Conservation (phyloP, 257 asterid genomes). For the Mentha longifolia region DNA sequence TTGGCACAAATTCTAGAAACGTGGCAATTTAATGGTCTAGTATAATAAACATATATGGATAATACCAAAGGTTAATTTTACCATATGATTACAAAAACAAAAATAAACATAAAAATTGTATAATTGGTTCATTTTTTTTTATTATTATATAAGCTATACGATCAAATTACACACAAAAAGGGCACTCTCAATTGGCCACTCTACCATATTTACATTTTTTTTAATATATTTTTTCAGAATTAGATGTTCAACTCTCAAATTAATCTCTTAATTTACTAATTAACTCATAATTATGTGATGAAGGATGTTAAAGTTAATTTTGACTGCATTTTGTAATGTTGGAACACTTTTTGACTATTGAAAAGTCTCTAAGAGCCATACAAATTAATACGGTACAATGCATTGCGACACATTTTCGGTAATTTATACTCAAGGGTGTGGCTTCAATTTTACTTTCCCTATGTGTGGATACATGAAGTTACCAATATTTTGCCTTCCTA, state of each 20-base stretch:
- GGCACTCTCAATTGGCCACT: not conserved
- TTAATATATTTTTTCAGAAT: no score
- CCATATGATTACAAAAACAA: no score
- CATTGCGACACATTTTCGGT: not conserved
- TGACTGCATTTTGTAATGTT: slow-evolving; percentile 3
- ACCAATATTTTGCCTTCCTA: no score
- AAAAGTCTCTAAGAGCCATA: not conserved
- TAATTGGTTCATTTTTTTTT: no score
- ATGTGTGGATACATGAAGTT: not conserved
- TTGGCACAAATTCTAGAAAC: not conserved
- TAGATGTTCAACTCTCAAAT: not conserved
- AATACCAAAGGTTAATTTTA: no score
- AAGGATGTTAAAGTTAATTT: not conserved
- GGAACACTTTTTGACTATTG: not conserved
- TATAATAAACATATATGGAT: no score
- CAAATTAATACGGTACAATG: not conserved
- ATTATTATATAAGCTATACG: no score
- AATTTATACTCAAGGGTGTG: not conserved
- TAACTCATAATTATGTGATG: not conserved
- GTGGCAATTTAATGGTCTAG: not conserved
- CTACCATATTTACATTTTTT: no score
- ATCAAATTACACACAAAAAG: no score
- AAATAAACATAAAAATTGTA: no score
- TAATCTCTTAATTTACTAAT: not conserved
- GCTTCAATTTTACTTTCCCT: not conserved